Evolutionary conservation across 805 yeast species (phyloP), one percentile per base, ranked within the genome.

Genomic region (Yueomyces sp.): DNA sequence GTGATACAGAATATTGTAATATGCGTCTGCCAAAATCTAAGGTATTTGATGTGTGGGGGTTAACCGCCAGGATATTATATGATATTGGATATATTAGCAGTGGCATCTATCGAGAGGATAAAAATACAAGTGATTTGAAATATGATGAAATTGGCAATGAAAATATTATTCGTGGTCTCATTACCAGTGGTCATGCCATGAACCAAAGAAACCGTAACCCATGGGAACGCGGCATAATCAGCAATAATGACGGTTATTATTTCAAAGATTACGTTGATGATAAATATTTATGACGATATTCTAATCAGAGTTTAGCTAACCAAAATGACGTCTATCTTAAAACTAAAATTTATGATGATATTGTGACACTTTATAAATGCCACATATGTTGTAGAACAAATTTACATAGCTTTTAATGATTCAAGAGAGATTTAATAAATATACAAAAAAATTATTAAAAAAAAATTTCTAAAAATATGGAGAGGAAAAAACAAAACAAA

Each of bases 41-140:
- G 37, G n/a, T 11, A 7, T n/a, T 82, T 53, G 83, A 81, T 53
- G 79, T 84, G 4, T 83, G 92, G 94, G 94, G 94, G 1, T 62
- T 83, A 36, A 83, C 92, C 0, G 90, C 88, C 2, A 81, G 81
- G 54, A 82, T 83, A 7, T 56, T 83, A n/a, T 83, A 75, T 52
- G 90, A 83, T 55, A 54, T 83, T 30, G 79, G 86, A 2, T 70
- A 69, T 45, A 67, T 81, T 7, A 64, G 73, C 3, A 73, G 75
- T 53, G 57, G 56, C 5, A n/a, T 41, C 9, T 49, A 74, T 7
- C 44, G 47, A 7, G 53, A 50, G 33, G 55, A 51, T 4, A 39
- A 51, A 11, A 57, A 66, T 29, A 56, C 33, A 6, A 12, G 29
- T 31, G 40, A 29, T 28, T 38, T 8, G 28, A 38, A 31, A 12